These are phyloP conservation scores for Arabidopsis thaliana DNA, from an alignment of 345 rosid genomes.

Conservation along the genomic window DNA sequence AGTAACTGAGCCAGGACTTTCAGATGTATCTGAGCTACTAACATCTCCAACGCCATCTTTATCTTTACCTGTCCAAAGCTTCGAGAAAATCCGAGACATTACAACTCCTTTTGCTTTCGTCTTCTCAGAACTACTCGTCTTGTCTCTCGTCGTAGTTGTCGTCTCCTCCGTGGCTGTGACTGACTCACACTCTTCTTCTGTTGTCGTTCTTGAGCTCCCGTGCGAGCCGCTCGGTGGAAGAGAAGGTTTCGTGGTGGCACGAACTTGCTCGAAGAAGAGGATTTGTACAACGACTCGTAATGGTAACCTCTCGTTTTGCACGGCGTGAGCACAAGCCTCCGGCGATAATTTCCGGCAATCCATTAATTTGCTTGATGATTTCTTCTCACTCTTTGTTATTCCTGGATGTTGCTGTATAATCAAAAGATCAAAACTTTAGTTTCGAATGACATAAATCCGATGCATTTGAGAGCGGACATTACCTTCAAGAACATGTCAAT, in stretches of 20 bases:
- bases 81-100: slow-evolving; percentile 61
- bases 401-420: slow-evolving; percentile 64
- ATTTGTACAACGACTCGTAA: slow-evolving; percentile 84
- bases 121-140: slow-evolving; percentile 49
- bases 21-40: slow-evolving; percentile 73
- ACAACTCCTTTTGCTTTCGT: slow-evolving; percentile 62
- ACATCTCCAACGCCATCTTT: slow-evolving; percentile 55
- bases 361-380: slow-evolving; percentile 69
- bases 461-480: neutral
- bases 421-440: neutral
- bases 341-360: slow-evolving; percentile 82
- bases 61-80: slow-evolving; percentile 70
- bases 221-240: slow-evolving; percentile 67
- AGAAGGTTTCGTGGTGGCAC: slow-evolving; percentile 44
- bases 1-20: slow-evolving; percentile 72
- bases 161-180: slow-evolving; percentile 49
- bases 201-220: slow-evolving; percentile 86
- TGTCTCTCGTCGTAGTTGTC: slow-evolving; percentile 42
- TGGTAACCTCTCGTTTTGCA: slow-evolving; percentile 88
- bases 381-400: slow-evolving; percentile 68
- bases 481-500: slow-evolving; percentile 83
- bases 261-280: slow-evolving; percentile 83
- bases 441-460: neutral
- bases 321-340: slow-evolving; percentile 81
- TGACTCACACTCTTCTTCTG: slow-evolving; percentile 94